Evolutionary conservation across 306 rosid genomes (phyloP).

Genomic region (Trifolium subterraneum): DNA sequence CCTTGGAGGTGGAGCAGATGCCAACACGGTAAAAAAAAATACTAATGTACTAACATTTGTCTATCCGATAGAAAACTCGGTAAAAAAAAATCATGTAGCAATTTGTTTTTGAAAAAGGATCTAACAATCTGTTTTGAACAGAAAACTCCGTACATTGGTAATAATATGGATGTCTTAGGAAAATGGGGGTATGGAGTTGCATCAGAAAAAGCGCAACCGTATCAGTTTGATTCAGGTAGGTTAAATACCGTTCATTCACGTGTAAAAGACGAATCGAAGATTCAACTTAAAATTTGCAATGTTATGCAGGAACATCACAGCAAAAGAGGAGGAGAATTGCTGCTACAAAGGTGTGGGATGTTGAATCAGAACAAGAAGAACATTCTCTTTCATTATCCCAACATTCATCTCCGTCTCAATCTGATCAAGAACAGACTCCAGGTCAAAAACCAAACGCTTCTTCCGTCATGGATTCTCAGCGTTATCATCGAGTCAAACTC

Average conservation of each 20-base stretch:
- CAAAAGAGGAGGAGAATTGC: constrained; percentile 82
- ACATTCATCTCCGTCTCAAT: constrained; percentile 82
- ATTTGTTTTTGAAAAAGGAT: not conserved
- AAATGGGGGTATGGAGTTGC: constrained; percentile 49
- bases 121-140: constrained; percentile 49
- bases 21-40: constrained; percentile 49
- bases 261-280: constrained; percentile 6
- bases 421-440: constrained; percentile 84
- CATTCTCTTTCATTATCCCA: constrained; percentile 92
- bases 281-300: constrained; percentile 3
- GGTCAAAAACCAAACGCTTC: constrained; percentile 48
- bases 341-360: constrained; percentile 61
- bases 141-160: constrained; percentile 59
- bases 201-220: constrained; percentile 50
- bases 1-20: constrained; percentile 43
- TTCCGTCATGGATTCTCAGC: constrained; percentile 56
- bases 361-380: constrained; percentile 92
- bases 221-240: constrained; percentile 62
- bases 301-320: constrained; percentile 61
- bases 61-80: not conserved
- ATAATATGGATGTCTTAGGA: constrained; percentile 50
- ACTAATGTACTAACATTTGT: not conserved
- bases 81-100: not conserved
- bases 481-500: constrained; percentile 57
- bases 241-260: not conserved